These are phyloP conservation scores for Delonix regia DNA, from an alignment of 306 rosid species.

Conservation along the genomic window DNA sequence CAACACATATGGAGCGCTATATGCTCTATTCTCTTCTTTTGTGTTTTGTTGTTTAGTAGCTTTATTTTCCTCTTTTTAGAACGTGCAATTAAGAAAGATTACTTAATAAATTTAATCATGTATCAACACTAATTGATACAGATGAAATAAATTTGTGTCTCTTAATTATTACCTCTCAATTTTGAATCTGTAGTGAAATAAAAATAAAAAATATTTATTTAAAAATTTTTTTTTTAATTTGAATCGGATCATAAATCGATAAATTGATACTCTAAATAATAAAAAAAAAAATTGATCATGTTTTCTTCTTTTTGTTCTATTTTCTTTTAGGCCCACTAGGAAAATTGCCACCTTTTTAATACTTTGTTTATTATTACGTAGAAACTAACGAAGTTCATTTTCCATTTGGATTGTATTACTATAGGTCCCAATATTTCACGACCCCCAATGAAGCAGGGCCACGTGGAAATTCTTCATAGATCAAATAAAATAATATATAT, in stretches of 20 bases:
- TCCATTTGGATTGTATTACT: not conserved
- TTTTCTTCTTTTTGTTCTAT: not conserved
- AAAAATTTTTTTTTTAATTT: no score
- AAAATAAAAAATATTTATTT: no score
- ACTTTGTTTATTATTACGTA: not conserved
- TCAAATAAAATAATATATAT: not conserved
- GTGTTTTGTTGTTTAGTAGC: conserved; percentile 20
- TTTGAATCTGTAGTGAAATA: no score
- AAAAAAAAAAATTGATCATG: conserved; percentile 13
- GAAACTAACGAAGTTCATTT: not conserved
- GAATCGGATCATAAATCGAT: no score
- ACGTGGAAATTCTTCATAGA: not conserved
- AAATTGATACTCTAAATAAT: no score
- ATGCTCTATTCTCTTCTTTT: no score
- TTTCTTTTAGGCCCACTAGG: conserved; percentile 20
- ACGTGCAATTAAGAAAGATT: not conserved
- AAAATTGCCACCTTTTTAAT: not conserved
- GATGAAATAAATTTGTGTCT: no score
- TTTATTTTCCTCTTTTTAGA: conserved; percentile 29
- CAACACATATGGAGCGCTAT: no score
- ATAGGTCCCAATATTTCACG: not conserved
- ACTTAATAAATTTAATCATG: no score
- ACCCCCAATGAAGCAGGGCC: not conserved
- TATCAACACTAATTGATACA: no score
- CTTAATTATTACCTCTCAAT: no score